Percentiles rank a stretch among this genome's conserved stretches.
Conservation (phyloP, 1,284 basidiomycete genomes). For the Leucoagaricus sp. region DNA sequence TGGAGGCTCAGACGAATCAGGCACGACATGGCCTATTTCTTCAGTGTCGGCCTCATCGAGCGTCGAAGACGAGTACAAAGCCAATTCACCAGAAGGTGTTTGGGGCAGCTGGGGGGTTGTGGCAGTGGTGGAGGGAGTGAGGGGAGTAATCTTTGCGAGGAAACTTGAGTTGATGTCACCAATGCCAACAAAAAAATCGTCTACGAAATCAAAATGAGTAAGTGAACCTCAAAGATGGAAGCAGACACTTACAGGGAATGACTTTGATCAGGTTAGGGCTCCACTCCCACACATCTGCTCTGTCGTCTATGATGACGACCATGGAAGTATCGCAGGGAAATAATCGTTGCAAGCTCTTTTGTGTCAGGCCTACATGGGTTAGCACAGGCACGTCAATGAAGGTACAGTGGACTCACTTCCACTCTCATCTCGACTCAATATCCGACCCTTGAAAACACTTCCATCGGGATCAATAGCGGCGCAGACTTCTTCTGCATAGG, state of each 20-base stretch:
- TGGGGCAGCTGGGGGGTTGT: conserved; percentile 17
- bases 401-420: conserved; percentile 63
- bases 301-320: conserved; percentile 99
- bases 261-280: conserved; percentile 96
- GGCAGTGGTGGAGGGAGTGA: conserved; percentile 36
- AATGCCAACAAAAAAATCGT: conserved; percentile 98
- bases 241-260: conserved; percentile 77
- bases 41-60: conserved; percentile 19
- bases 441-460: conserved; percentile 83
- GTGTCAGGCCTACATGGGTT: conserved; percentile 66
- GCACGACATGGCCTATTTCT: not conserved
- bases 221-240: not conserved
- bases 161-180: conserved; percentile 98
- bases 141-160: conserved; percentile 73
- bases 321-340: conserved; percentile 98
- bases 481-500: conserved; percentile 96
- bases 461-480: conserved; percentile 90
- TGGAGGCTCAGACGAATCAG: conserved; percentile 1
- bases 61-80: conserved; percentile 18
- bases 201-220: conserved; percentile 45
- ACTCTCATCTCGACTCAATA: conserved; percentile 94
- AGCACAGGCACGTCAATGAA: conserved; percentile 9
- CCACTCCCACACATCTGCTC: conserved; percentile 97
- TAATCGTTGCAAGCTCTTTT: conserved; percentile 88
- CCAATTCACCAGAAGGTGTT: conserved; percentile 18